These are phyloP conservation scores for Phytophthora citrophthora DNA, from an alignment of 352 stramenopile species.

Conservation along the genomic window DNA sequence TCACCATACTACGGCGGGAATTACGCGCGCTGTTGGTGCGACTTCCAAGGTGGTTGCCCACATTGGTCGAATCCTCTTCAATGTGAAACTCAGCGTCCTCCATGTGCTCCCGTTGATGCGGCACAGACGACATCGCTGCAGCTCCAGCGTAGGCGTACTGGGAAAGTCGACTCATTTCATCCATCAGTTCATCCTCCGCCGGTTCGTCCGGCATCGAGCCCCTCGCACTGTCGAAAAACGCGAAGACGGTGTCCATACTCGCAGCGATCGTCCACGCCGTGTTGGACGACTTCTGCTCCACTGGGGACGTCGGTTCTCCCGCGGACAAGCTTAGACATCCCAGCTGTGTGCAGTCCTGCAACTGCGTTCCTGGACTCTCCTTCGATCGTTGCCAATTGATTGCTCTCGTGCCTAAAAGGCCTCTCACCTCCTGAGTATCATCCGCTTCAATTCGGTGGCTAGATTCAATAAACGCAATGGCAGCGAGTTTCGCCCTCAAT, in stretches of 20 bases:
- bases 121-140: conserved; percentile 52
- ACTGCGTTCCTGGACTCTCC: conserved; percentile 66
- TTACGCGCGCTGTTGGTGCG: conserved; percentile 46
- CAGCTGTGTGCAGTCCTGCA: conserved; percentile 75
- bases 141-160: conserved; percentile 75
- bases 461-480: conserved; percentile 85
- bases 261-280: conserved; percentile 85
- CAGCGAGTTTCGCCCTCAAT: conserved; percentile 67
- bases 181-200: conserved; percentile 75
- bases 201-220: conserved; percentile 81
- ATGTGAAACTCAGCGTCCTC: conserved; percentile 82
- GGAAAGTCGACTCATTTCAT: conserved; percentile 80
- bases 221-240: conserved; percentile 84
- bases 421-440: conserved; percentile 73
- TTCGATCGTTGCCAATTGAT: conserved; percentile 88
- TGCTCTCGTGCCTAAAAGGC: conserved; percentile 65
- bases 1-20: conserved; percentile 79
- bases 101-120: conserved; percentile 64
- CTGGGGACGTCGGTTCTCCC: conserved; percentile 60
- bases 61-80: conserved; percentile 26
- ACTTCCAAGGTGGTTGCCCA: conserved; percentile 33
- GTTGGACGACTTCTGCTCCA: conserved; percentile 79
- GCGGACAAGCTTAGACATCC: conserved; percentile 80
- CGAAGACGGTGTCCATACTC: conserved; percentile 87
- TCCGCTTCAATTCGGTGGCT: conserved; percentile 73